Percentiles rank a stretch among this genome's conserved stretches.
Evolutionary conservation across 106 monocot species (phyloP).

Genomic region (Dendrobium nobile): DNA sequence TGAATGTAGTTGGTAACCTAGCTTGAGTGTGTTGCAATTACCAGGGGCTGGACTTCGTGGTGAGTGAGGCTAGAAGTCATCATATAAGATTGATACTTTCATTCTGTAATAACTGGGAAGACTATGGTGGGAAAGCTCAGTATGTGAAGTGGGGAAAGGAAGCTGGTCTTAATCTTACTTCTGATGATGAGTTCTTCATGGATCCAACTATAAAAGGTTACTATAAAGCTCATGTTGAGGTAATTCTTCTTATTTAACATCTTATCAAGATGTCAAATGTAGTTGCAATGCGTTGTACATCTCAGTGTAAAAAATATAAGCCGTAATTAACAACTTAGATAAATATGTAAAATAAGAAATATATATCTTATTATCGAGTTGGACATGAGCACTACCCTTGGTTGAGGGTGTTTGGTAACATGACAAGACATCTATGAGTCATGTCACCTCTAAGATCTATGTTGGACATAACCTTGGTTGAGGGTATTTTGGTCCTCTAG

Average conservation of each 20-base stretch:
- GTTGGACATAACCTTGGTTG: too few species aligned
- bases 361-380: too few species aligned
- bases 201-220: slow-evolving; percentile 56
- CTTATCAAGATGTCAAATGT: background rate
- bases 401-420: too few species aligned
- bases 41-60: slow-evolving; percentile 79
- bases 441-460: too few species aligned
- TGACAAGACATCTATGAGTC: too few species aligned
- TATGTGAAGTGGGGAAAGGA: slow-evolving; percentile 72
- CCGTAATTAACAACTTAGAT: background rate
- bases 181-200: slow-evolving; percentile 79
- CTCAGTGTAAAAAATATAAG: background rate
- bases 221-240: slow-evolving; percentile 78
- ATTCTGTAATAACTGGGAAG: slow-evolving; percentile 73
- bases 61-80: slow-evolving; percentile 75
- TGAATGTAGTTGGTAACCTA: background rate
- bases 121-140: slow-evolving; percentile 78
- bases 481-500: too few species aligned
- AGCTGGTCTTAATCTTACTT: slow-evolving; percentile 54
- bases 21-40: background rate
- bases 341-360: too few species aligned
- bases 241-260: background rate
- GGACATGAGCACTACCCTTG: too few species aligned
- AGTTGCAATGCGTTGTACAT: background rate
- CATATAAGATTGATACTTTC: slow-evolving; percentile 58